Evolutionary conservation across 2,329 filamentous ascomycete genomes (phyloP), one percentile per base, ranked within the genome.

Genomic region (Pseudogymnoascus sp.): DNA sequence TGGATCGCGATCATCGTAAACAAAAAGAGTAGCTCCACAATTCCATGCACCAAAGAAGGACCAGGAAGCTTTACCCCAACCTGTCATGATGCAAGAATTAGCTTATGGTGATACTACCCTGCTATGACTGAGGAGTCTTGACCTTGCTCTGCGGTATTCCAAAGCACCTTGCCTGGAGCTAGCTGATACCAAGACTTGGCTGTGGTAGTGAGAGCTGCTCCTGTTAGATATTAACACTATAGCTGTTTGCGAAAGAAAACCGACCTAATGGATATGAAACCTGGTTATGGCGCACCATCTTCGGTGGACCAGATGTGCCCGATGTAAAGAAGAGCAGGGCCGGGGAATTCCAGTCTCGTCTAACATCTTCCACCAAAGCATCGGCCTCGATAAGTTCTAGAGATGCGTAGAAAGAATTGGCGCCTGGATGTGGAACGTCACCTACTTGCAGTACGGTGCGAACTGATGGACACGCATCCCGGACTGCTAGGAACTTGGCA

Each of bases 31-130:
- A 1, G 76, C 75, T 8, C 76, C 76, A 62, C 73, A 76, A 61
- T 76, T 77, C 75, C 76, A 78, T 0, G 75, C 68, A 3, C 71
- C 73, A 54, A 78, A 75, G 64, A 73, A 77, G 2, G 76, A 73
- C 76, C 76, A 78, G 6, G 74, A 75, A 43, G 76, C 76, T 70
- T 78, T 78, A 3, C 75, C 76, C 76, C 76, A 78, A 36, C 76
- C 70, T 67, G 19, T 16, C 14, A 45, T n/a, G 16, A 45, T 23
- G 31, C 61, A n/a, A 66, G 34, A 13, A 34, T 51, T 28, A 51
- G 45, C 45, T 16, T 21, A 51, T 28, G 13, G 45, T n/a, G n/a
- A 7, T 28, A 25, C 3, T 8, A 8, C 21, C 13, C 19, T n/a
- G 34, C 14, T 31, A 45, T 10, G 8, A 21, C 4, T 3, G 6